phyloP scores from a whole-genome alignment of 441 rosid genomes.

The Pelargonium fulgidum region DNA sequence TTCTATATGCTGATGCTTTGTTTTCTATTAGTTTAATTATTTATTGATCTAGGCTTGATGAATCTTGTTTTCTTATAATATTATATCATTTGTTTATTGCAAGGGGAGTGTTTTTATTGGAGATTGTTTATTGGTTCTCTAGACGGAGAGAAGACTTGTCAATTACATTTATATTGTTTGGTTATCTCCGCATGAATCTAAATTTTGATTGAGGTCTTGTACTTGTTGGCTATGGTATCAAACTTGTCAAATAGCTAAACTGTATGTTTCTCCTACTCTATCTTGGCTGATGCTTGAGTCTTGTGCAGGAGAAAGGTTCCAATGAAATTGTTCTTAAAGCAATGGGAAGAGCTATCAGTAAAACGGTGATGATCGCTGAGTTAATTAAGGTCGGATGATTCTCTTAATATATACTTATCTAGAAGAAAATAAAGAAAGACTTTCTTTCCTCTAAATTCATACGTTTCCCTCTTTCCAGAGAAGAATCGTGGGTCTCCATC shows the following conservation, averaged over 20 bases:
- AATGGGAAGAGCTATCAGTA: constrained; percentile 95
- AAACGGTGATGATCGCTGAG: constrained; percentile 85
- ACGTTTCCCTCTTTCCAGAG: constrained; percentile 37
- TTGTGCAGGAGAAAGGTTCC: constrained; percentile 61
- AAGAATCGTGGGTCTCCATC: constrained; percentile 86
- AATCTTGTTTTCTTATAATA: background rate
- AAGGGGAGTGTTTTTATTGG: background rate
- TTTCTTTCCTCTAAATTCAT: constrained; percentile 13
- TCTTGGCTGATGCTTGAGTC: background rate
- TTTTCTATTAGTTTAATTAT: too few relatives aligned
- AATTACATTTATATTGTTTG: background rate
- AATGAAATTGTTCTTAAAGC: constrained; percentile 81
- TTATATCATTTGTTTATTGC: background rate
- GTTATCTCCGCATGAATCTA: background rate
- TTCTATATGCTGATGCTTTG: too few relatives aligned
- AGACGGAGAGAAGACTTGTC: background rate
- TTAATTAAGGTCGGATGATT: constrained; percentile 53
- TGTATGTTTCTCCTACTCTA: background rate
- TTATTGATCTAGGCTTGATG: background rate
- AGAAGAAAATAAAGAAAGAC: background rate
- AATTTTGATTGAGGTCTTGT: background rate
- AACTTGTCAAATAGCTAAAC: background rate
- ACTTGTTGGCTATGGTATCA: background rate
- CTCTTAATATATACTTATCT: background rate
- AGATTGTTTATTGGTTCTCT: background rate